Base-by-base conservation (phyloP, 176 grass and related monocot species). In the Rhynchospora breviuscula region DNA sequence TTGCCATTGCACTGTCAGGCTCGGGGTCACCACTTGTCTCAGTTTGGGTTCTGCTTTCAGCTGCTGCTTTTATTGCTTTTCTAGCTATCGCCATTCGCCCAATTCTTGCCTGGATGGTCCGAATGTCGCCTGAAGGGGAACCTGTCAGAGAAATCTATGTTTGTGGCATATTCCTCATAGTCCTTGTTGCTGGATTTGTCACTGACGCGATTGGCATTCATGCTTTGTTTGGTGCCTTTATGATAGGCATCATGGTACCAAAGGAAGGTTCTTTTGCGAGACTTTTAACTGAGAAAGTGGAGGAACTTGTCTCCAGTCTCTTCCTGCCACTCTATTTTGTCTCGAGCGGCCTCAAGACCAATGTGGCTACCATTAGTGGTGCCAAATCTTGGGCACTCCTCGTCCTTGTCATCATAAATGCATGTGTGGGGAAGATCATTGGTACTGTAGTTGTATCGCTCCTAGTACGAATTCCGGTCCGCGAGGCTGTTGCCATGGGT, bases 321-420 rank as follows among this genome's bases (percentile, higher is more conserved):
- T 95, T 95, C 84, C 90, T 94, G 10, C 93, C 93, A 7, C 93
- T 94, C 35, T 94, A 94, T 84, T 94, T 94, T 66, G 93, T 94
- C 8, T 94, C 93, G 0, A 94, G 93, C 2, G 93, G 93, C 13
- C 86, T 94, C 57, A 94, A 94, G 84, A 94, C 93, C 10, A 72
- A 94, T 43, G 93, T 94, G 10, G 88, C 93, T 35, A 92, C 90
- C 22, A 94, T 94, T 63, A 59, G 59, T 0, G 93, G 93, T 9
- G 93, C 88, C 9, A 92, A 88, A 22, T 94, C 93, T 0, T 94
- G 93, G 93, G 93, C 84, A 0, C 4, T 94, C 35, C 84, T 94
- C 0, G 86, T 90, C 18, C 93, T 94, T 19, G 93, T 94, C 52
- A 90, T 92, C 49, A 57, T 73, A 0, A 94, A 94, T 60, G 90